A percentile compares a stretch with the other conserved stretches of the same genome.
Conservation (phyloP, 2,329 filamentous ascomycete genomes). For the Fusarium paranaense region DNA sequence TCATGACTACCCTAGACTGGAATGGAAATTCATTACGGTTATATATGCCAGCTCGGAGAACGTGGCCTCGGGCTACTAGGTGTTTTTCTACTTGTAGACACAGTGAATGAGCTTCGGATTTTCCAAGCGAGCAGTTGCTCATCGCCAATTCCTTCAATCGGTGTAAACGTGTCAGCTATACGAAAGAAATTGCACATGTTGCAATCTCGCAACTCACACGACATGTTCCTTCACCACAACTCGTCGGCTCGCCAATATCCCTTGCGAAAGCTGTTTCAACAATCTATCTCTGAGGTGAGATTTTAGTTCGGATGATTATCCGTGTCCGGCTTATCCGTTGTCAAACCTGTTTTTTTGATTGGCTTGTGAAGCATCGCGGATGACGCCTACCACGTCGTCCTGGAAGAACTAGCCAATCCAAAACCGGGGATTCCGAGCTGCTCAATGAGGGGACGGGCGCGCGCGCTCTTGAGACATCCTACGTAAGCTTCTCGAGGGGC, state of each 20-base stretch:
- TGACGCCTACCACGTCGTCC: background rate
- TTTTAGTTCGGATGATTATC: background rate
- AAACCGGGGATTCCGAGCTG: background rate
- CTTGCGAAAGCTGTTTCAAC: background rate
- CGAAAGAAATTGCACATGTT: background rate
- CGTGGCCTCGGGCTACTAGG: background rate
- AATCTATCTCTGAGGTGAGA: background rate
- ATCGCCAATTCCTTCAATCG: background rate
- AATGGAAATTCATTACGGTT: background rate
- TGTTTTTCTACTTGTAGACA: rapidly evolving
- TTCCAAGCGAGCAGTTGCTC: background rate
- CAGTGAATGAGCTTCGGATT: background rate
- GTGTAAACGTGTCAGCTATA: background rate
- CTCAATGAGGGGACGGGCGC: background rate
- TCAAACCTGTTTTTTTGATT: background rate
- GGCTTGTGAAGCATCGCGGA: background rate
- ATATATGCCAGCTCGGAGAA: background rate
- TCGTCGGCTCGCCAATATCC: background rate
- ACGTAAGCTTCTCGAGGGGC: background rate
- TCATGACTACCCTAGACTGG: background rate
- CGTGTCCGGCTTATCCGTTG: background rate
- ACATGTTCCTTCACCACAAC: too few relatives aligned
- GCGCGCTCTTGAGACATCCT: background rate
- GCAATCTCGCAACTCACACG: background rate
- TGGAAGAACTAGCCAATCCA: background rate